Evolutionary conservation across 2,329 filamentous ascomycete species (phyloP), one percentile per base, ranked within the genome.

Genomic region (Neofusicoccum sp.): DNA sequence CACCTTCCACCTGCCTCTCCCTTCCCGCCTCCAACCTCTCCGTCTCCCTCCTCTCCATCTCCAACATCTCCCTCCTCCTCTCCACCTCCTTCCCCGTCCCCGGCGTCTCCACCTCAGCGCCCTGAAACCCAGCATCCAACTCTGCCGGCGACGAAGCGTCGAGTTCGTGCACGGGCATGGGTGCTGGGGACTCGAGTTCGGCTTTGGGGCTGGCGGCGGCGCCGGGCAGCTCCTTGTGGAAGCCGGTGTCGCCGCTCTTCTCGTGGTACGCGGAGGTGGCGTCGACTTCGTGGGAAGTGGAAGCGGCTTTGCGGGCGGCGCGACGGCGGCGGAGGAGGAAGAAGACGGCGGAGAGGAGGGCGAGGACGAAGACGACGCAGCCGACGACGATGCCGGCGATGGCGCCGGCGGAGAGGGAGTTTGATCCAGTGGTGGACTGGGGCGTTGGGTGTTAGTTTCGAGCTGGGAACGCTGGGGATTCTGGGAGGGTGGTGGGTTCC

Each of bases 381-480:
- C 68, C 68, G 40, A 69, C 62, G 4, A 65, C 61, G 16, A 67
- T 65, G 28, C 67, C 68, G 30, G 65, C 68, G 49, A 70, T 70
- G 28, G 63, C 64, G 64, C 16, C 62, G 53, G 53, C 60, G n/a
- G 60, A 62, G 34, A 62, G 51, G 14, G 49, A 38, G 31, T 31
- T 5, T 11, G 41, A 20, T 4, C n/a, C 12, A 16, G 36, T 12
- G n/a, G 49, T 4, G 34, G 34, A 24, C 47, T 49, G 30, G 30
- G 8, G n/a, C n/a, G 20, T 30, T 40, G 14, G 12, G 12, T 4
- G 38, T 56, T 12, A 56, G 51, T 24, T 16, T n/a, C 14, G 36
- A 16, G 14, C 36, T 12, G 16, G 16, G 20, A 20, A 14, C 36
- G 9, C 34, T 9, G 38, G 11, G 11, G 43, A n/a, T 0, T 16